Evolutionary conservation across 129 eudicot genomes (phyloP).

Genomic region (Tagetes patula): DNA sequence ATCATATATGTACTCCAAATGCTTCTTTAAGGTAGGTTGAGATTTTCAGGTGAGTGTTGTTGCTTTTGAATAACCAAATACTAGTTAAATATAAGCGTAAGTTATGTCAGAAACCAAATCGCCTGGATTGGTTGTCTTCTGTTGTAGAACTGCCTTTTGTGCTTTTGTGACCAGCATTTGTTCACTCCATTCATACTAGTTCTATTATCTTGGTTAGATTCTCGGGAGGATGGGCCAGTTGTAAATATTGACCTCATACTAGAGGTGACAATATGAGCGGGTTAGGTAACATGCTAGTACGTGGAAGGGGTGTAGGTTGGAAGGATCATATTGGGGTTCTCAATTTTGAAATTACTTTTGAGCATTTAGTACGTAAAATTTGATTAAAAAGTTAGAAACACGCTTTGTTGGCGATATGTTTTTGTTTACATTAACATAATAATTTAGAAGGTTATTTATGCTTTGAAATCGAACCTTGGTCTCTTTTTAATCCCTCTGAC

Average conservation of each 20-base stretch:
- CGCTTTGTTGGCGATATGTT: too few relatives aligned
- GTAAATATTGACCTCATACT: neutral
- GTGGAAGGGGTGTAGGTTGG: neutral
- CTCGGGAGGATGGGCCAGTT: neutral
- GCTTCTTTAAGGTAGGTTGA: conserved; percentile 92
- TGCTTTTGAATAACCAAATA: conserved; percentile 31
- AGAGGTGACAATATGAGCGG: neutral
- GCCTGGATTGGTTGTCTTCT: neutral
- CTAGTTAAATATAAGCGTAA: conserved; percentile 11
- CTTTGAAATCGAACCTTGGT: neutral
- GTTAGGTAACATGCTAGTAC: neutral
- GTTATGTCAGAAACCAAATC: neutral
- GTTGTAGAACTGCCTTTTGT: conserved; percentile 12
- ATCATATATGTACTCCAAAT: conserved; percentile 71
- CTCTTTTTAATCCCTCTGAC: neutral
- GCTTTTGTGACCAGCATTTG: neutral
- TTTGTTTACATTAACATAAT: neutral
- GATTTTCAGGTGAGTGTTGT: conserved; percentile 91
- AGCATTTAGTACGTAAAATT: neutral
- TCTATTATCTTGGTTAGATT: neutral
- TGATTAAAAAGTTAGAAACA: neutral
- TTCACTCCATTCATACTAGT: neutral
- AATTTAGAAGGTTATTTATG: neutral
- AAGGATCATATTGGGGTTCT: neutral
- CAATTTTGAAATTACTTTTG: neutral